These are phyloP conservation scores for Wickerhamiella cacticola DNA, from an alignment of 805 yeast genomes.

Conservation along the genomic window DNA sequence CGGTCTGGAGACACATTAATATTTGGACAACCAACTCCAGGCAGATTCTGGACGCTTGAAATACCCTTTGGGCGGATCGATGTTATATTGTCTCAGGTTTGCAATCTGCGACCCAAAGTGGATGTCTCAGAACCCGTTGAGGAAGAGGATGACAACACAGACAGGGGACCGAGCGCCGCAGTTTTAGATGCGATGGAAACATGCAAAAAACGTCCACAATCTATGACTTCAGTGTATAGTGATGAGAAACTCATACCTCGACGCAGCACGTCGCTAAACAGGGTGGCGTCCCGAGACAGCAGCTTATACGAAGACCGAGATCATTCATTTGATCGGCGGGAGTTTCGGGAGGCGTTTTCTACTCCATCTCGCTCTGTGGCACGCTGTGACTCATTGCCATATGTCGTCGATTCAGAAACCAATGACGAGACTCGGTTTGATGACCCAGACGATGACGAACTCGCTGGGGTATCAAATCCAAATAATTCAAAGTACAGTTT, in stretches of 20 bases:
- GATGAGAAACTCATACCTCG: background rate
- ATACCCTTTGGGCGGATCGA: constrained; percentile 17
- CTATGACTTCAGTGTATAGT: constrained; percentile 4
- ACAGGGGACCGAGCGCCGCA: background rate
- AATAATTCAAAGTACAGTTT: background rate
- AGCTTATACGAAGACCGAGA: background rate
- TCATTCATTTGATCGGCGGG: background rate
- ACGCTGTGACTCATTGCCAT: background rate
- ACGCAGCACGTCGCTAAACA: background rate
- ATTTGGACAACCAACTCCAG: constrained; percentile 19
- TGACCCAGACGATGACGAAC: background rate
- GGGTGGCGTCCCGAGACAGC: background rate
- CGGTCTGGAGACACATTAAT: constrained; percentile 18
- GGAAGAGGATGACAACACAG: background rate
- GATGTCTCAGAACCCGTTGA: constrained; percentile 1
- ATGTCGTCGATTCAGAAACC: background rate
- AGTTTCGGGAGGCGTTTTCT: background rate
- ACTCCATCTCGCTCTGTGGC: background rate
- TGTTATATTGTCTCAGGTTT: constrained; percentile 15
- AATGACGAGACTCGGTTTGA: background rate
- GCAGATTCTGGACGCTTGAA: constrained; percentile 21
- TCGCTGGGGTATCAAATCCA: background rate
- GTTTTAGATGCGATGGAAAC: constrained; percentile 14
- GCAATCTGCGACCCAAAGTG: constrained; percentile 11
- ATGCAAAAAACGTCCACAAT: constrained; percentile 8